phyloP scores from a whole-genome alignment of 768 basidiomycete species.

The Cyclocybe cylindracea region DNA sequence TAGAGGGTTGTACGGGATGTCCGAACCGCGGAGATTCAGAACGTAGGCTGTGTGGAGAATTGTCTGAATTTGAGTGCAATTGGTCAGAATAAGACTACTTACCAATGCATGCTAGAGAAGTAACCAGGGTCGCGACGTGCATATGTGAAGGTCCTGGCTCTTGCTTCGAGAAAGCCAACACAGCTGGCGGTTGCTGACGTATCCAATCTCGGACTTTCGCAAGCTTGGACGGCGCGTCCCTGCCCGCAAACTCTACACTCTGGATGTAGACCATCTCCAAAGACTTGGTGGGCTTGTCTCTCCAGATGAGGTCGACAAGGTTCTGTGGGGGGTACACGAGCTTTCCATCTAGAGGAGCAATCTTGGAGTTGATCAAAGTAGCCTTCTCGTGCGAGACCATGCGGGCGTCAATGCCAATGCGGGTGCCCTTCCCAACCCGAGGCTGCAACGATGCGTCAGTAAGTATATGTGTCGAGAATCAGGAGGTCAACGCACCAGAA shows the following conservation, averaged over 20 bases:
- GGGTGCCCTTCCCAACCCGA: slow-evolving; percentile 40
- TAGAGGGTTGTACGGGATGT: slow-evolving; percentile 90
- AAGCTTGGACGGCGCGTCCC: slow-evolving; percentile 73
- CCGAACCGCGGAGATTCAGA: slow-evolving; percentile 86
- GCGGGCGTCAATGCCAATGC: slow-evolving; percentile 83
- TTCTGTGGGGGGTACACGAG: slow-evolving; percentile 83
- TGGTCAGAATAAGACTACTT: slow-evolving; percentile 18
- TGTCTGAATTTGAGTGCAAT: too few relatives aligned
- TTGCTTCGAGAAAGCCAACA: slow-evolving; percentile 62
- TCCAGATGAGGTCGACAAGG: slow-evolving; percentile 81
- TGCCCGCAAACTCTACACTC: slow-evolving; percentile 68
- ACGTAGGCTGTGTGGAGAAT: slow-evolving; percentile 61
- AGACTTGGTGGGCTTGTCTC: slow-evolving; percentile 71
- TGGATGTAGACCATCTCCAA: slow-evolving; percentile 67
- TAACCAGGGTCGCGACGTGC: slow-evolving; percentile 68
- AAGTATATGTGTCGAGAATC: not conserved
- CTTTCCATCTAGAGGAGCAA: slow-evolving; percentile 57
- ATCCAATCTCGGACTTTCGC: slow-evolving; percentile 72
- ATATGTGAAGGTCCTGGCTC: slow-evolving; percentile 61
- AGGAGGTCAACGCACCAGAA: slow-evolving; percentile 47
- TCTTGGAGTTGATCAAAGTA: slow-evolving; percentile 54
- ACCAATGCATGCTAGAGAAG: slow-evolving; percentile 74
- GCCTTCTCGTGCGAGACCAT: slow-evolving; percentile 80
- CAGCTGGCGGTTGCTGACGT: slow-evolving; percentile 52
- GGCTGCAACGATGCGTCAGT: slow-evolving; percentile 15